Evolutionary conservation across 2,329 filamentous ascomycete species (phyloP), one percentile per base, ranked within the genome.

Genomic region (Fusarium verticillioides): DNA sequence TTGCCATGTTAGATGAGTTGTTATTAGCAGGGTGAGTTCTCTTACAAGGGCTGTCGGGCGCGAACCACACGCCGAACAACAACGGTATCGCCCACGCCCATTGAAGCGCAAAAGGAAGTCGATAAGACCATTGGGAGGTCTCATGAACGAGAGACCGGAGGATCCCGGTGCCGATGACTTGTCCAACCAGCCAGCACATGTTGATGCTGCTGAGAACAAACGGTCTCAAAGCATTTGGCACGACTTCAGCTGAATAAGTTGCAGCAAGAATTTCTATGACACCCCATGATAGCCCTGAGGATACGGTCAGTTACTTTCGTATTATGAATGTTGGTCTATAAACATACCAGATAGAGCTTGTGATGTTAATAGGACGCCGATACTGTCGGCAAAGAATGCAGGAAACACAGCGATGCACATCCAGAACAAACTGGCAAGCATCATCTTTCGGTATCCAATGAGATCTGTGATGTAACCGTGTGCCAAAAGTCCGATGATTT

Each of bases 151-250:
- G 74, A 9, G 73, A 78, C 26, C 80, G 77, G 21, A 83, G 77
- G 7, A 85, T 80, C 0, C 80, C 81, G 2, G 80, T 79, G 0
- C 78, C 79, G 5, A 83, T 74, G 16, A 85, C 73, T 58, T 85
- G 83, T 2, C 84, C 84, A 13, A 84, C 80, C 15, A 82, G 77
- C 79, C 82, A 85, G 62, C 83, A 85, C 66, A 85, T 76, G 61
- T 85, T 85, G 53, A 82, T 79, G 54, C 83, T 83, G 10, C 79
- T 81, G 0, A 82, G 81, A 4, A 85, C 72, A 53, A 82, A 84
- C 3, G 79, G 69, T 19, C 77, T 63, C 16, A 79, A 23, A 75
- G 78, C 26, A 81, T 79, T 36, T 72, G 84, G 79, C 26, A 76
- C 72, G 10, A 80, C 76, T 46, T 85, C 84, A 4, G 84, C 82